A percentile compares a stretch with the other conserved stretches of the same genome.
Evolutionary conservation across 495 filamentous ascomycete genomes (phyloP).

Genomic region (Parmelia sp.): DNA sequence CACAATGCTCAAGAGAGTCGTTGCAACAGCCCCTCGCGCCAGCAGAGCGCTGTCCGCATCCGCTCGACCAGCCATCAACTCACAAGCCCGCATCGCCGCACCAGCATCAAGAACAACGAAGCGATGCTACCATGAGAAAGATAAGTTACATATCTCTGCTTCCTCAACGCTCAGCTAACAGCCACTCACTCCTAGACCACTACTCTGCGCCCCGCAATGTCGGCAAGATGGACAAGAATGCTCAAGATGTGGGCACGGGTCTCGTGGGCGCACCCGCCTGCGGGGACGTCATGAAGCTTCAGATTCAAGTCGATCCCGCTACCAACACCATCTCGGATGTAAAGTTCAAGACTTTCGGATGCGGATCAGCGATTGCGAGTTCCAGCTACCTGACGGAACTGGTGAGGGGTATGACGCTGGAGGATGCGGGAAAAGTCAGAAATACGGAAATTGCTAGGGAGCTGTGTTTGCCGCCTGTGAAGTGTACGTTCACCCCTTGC

Average conservation of each 20-base stretch:
- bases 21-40: constrained; percentile 45
- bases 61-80: constrained; percentile 37
- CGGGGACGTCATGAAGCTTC: constrained; percentile 98
- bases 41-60: constrained; percentile 41
- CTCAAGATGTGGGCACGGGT: constrained; percentile 87
- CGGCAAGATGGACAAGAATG: constrained; percentile 81
- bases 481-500: constrained; percentile 52
- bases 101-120: constrained; percentile 33
- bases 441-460: constrained; percentile 98
- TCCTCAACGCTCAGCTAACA: constrained; percentile 32
- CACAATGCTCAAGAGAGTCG: constrained; percentile 50
- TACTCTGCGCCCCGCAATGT: constrained; percentile 92
- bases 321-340: constrained; percentile 89
- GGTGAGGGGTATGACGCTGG: constrained; percentile 85
- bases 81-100: constrained; percentile 34
- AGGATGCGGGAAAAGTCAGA: constrained; percentile 81
- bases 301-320: constrained; percentile 90
- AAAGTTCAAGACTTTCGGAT: constrained; percentile 98
- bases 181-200: constrained; percentile 68
- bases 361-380: constrained; percentile 88
- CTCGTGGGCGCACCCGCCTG: constrained; percentile 91
- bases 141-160: constrained; percentile 36
- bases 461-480: constrained; percentile 89
- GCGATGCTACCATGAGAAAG: constrained; percentile 59
- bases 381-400: constrained; percentile 88